A percentile compares a stretch with the other conserved stretches of the same genome.
These are phyloP conservation scores for Mycena citricolor DNA, from an alignment of 1,284 basidiomycete genomes.

Conservation along the genomic window DNA sequence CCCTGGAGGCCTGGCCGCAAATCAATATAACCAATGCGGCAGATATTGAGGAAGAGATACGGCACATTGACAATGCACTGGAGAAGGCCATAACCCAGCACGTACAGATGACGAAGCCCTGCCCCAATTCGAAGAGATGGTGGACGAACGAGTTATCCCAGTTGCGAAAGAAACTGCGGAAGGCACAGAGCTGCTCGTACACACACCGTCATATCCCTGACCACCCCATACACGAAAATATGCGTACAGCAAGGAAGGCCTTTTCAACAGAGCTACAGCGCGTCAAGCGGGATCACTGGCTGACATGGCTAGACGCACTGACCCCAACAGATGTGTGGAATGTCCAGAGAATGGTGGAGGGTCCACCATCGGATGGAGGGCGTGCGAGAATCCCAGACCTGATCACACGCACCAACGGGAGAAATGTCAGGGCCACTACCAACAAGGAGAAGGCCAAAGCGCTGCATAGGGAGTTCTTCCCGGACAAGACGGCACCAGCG, in stretches of 20 bases:
- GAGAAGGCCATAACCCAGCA: not conserved
- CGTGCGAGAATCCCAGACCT: not conserved
- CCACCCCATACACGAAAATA: slow-evolving; percentile 6
- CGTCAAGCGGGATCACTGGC: slow-evolving; percentile 1
- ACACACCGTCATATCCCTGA: not conserved
- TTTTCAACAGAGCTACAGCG: not conserved
- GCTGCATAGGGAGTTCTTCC: not conserved
- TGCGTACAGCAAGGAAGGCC: not conserved
- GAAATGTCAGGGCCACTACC: not conserved
- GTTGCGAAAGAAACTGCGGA: not conserved
- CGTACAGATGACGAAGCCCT: slow-evolving; percentile 1
- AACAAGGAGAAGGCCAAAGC: slow-evolving; percentile 1
- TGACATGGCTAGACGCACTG: not conserved
- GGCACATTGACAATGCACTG: not conserved
- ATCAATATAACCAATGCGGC: not conserved
- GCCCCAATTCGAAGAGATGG: slow-evolving; percentile 4
- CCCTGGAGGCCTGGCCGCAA: not conserved
- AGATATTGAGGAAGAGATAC: not conserved
- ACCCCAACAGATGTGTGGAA: not conserved
- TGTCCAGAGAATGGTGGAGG: not conserved
- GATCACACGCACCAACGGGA: not conserved
- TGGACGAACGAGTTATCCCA: not conserved
- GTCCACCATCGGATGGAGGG: not conserved
- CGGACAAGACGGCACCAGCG: not conserved
- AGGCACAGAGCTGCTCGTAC: not conserved